phyloP scores from a whole-genome alignment of 371 early-diverging fungal species.

The Lichtheimia corymbifera region DNA sequence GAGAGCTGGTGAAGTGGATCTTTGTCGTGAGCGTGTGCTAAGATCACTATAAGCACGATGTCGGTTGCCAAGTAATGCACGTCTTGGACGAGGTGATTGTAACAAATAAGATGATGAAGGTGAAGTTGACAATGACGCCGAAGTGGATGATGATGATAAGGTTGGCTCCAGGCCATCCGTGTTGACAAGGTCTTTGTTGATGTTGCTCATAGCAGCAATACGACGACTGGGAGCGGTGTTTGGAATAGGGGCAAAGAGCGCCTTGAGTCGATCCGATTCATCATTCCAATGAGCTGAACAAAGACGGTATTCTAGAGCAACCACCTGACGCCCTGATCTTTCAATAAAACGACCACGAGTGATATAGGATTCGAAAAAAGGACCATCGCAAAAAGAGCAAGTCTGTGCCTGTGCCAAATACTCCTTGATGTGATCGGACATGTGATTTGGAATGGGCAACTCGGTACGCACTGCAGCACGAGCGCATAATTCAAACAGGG shows the following conservation, averaged over 20 bases:
- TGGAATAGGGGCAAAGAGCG: conserved; percentile 29
- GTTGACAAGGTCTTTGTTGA: conserved; percentile 3
- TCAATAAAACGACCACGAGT: conserved; percentile 66
- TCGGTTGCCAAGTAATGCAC: not conserved
- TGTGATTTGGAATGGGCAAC: conserved; percentile 51
- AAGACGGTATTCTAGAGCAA: conserved; percentile 37
- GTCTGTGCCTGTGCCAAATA: conserved; percentile 66
- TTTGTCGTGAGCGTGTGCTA: conserved; percentile 4
- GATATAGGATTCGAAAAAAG: conserved; percentile 76
- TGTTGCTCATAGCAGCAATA: not conserved
- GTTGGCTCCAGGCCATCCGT: conserved; percentile 15
- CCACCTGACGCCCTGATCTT: conserved; percentile 48
- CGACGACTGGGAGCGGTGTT: conserved; percentile 3
- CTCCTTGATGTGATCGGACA: conserved; percentile 58
- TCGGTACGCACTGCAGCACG: conserved; percentile 71
- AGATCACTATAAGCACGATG: conserved; percentile 16
- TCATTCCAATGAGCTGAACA: conserved; percentile 49
- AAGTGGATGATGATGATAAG: too few relatives aligned
- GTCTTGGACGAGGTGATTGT: too few relatives aligned
- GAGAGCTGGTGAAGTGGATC: conserved; percentile 6
- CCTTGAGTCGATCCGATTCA: conserved; percentile 37
- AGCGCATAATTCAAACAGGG: conserved; percentile 76
- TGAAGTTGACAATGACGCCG: not conserved
- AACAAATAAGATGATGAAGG: conserved; percentile 3
- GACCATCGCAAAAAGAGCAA: conserved; percentile 88